Evolutionary conservation across 495 filamentous ascomycete genomes (phyloP).

Genomic region (Platismatia glauca): DNA sequence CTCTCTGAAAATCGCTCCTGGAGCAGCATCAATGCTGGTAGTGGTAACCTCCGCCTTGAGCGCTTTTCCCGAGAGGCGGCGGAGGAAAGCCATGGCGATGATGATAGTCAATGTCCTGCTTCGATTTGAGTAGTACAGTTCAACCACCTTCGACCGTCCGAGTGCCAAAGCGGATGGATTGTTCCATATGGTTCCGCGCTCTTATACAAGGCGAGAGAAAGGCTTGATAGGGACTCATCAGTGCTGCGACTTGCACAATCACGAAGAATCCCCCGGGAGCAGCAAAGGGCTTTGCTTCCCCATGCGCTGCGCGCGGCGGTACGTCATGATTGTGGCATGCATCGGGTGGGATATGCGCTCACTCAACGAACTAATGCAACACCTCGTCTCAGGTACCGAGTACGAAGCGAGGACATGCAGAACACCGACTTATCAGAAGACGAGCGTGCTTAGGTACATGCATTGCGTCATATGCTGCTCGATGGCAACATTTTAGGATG

Average conservation of each 20-base stretch:
- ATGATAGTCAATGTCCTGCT: background rate
- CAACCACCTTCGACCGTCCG: background rate
- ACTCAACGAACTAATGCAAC: background rate
- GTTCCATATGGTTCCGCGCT: background rate
- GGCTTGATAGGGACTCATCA: background rate
- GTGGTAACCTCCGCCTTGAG: background rate
- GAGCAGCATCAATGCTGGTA: background rate
- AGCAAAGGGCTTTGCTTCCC: background rate
- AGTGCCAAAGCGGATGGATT: background rate
- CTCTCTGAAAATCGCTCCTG: constrained; percentile 25
- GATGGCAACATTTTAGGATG: too few species aligned
- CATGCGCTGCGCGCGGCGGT: background rate
- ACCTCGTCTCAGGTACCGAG: background rate
- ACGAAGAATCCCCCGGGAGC: background rate
- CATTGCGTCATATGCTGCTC: too few species aligned
- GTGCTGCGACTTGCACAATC: background rate
- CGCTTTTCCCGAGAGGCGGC: background rate
- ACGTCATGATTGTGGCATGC: background rate
- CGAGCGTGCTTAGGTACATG: too few species aligned
- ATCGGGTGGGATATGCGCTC: background rate
- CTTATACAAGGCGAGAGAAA: background rate
- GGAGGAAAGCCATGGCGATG: background rate
- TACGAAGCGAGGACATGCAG: too few species aligned
- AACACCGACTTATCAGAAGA: too few species aligned
- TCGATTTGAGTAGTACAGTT: background rate